A percentile compares a stretch with the other conserved stretches of the same genome.
phyloP scores from a whole-genome alignment of 495 filamentous ascomycete genomes.

The Neurospora cerealis region DNA sequence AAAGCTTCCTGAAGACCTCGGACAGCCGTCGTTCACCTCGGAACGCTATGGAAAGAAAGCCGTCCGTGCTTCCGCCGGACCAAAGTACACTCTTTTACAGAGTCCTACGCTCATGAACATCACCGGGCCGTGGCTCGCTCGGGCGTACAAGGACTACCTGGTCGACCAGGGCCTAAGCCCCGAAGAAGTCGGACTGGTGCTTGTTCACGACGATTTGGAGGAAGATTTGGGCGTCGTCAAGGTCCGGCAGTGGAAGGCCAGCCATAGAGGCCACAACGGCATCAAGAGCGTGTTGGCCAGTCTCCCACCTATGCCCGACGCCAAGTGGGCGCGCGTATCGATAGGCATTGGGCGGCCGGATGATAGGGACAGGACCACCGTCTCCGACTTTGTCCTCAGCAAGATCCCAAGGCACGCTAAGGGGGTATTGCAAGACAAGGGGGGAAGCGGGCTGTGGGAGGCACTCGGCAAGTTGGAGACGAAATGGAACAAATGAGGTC shows the following conservation, averaged over 20 bases:
- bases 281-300: conserved; percentile 53
- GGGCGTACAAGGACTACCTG: conserved; percentile 32
- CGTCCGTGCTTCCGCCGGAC: conserved; percentile 30
- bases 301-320: conserved; percentile 25
- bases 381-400: conserved; percentile 58
- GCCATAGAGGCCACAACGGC: conserved; percentile 70
- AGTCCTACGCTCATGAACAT: conserved; percentile 70
- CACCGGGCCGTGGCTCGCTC: conserved; percentile 46
- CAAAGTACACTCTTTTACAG: conserved; percentile 54
- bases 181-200: conserved; percentile 43
- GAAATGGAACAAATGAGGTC: conserved; percentile 20
- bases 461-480: conserved; percentile 39
- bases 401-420: conserved; percentile 44
- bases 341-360: conserved; percentile 65
- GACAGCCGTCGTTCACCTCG: conserved; percentile 34
- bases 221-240: conserved; percentile 53
- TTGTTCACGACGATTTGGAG: conserved; percentile 83
- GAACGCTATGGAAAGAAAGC: conserved; percentile 30
- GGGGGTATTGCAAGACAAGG: conserved; percentile 37
- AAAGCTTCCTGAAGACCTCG: conserved; percentile 22
- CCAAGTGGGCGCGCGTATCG: conserved; percentile 39
- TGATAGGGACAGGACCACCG: conserved; percentile 43
- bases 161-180: conserved; percentile 15
- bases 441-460: conserved; percentile 39
- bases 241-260: conserved; percentile 44